Evolutionary conservation across 176 grass and related monocot genomes (phyloP).

Genomic region (Puya raimondii): DNA sequence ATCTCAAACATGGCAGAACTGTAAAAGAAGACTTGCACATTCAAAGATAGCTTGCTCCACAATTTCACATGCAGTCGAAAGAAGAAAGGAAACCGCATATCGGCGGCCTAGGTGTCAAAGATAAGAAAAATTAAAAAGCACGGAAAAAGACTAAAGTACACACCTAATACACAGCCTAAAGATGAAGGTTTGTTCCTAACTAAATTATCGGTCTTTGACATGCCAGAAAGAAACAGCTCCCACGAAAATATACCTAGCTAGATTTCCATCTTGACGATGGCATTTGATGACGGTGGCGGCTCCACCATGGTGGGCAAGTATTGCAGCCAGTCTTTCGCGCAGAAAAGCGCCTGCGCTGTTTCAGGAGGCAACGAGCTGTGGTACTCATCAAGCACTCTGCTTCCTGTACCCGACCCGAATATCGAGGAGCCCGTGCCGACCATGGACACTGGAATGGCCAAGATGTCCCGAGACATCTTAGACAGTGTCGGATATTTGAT

Average conservation of each 20-base stretch:
- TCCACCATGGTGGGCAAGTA: slow-evolving; percentile 23
- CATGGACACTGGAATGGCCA: slow-evolving; percentile 81
- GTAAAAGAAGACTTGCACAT: too few relatives aligned
- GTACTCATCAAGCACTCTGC: slow-evolving; percentile 67
- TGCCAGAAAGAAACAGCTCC: too few relatives aligned
- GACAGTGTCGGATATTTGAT: slow-evolving; percentile 67
- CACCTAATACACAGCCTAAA: too few relatives aligned
- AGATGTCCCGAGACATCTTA: slow-evolving; percentile 65
- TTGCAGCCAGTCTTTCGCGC: slow-evolving; percentile 71
- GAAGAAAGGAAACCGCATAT: too few relatives aligned
- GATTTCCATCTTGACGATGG: slow-evolving; percentile 32
- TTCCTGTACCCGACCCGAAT: slow-evolving; percentile 54
- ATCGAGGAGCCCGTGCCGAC: slow-evolving; percentile 40
- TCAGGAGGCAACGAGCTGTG: slow-evolving; percentile 64
- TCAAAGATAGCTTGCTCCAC: too few relatives aligned
- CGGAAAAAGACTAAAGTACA: too few relatives aligned
- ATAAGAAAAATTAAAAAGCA: too few relatives aligned
- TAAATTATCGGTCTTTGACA: too few relatives aligned
- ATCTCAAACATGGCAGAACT: too few relatives aligned
- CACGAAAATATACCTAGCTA: slow-evolving; percentile 15
- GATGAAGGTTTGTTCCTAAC: too few relatives aligned
- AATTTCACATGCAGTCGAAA: too few relatives aligned
- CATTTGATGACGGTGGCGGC: slow-evolving; percentile 15
- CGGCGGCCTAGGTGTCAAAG: too few relatives aligned
- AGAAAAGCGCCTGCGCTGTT: slow-evolving; percentile 63